These are phyloP conservation scores for Clitopilus hobsonii DNA, from an alignment of 768 basidiomycete species.

Conservation along the genomic window DNA sequence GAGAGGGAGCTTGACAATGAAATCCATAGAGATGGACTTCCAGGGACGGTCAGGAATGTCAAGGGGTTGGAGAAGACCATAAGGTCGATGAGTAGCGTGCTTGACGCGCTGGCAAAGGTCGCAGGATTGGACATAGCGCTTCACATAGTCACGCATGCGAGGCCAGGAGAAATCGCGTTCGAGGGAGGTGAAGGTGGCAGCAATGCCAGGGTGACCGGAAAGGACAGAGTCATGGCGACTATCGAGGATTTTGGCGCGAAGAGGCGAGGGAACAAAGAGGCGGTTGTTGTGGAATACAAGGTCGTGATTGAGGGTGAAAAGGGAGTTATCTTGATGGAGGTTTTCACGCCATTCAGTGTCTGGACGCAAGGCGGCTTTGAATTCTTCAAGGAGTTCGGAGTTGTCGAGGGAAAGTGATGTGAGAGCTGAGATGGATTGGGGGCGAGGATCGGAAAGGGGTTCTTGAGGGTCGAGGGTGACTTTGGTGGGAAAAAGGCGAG, in stretches of 20 bases:
- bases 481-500: conserved; percentile 20
- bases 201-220: conserved; percentile 36
- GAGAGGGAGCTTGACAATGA: conserved; percentile 34
- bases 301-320: conserved; percentile 15
- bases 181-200: conserved; percentile 25
- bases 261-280: conserved; percentile 12
- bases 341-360: conserved; percentile 21
- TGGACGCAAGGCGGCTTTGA: conserved; percentile 16
- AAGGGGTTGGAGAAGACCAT: conserved; percentile 31
- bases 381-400: conserved; percentile 17
- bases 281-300: conserved; percentile 19
- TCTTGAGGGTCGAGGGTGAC: conserved; percentile 6
- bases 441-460: conserved; percentile 19
- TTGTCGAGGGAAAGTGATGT: conserved; percentile 21
- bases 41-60: conserved; percentile 27
- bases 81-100: conserved; percentile 25
- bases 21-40: conserved; percentile 35
- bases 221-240: conserved; percentile 29
- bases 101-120: conserved; percentile 29
- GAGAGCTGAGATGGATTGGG: conserved; percentile 17
- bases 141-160: conserved; percentile 16
- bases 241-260: conserved; percentile 6
- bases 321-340: conserved; percentile 9
- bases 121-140: conserved; percentile 28
- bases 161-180: conserved; percentile 37